Conservation (phyloP, 805 yeast genomes). For the Saccharomycopsis amapae region DNA sequence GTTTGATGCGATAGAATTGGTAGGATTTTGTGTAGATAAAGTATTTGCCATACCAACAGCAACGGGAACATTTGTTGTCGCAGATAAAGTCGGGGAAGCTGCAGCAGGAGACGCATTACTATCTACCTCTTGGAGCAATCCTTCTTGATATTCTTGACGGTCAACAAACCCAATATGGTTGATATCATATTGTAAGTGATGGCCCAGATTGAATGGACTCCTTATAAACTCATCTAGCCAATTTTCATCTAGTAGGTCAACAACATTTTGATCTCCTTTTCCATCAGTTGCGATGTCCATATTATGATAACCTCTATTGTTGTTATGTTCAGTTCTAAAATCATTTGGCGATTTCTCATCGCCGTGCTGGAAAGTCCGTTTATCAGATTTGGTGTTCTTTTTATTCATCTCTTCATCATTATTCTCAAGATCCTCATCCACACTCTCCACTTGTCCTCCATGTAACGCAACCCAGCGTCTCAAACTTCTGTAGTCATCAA, state of each 20-base stretch:
- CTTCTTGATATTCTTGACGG: slow-evolving; percentile 1
- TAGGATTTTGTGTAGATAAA: not conserved
- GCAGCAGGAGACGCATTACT: slow-evolving; percentile 26
- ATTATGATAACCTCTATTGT: no score
- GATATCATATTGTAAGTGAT: slow-evolving; percentile 44
- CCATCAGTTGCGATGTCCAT: not conserved
- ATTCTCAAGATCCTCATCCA: no score
- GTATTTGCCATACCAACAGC: not conserved
- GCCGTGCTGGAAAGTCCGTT: no score
- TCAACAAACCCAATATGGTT: slow-evolving; percentile 51
- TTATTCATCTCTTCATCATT: no score
- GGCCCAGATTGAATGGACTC: slow-evolving; percentile 60
- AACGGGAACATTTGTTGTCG: not conserved
- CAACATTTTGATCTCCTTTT: not conserved
- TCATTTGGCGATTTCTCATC: no score
- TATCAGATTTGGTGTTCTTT: no score
- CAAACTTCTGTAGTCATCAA: slow-evolving; percentile 19
- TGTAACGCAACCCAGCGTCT: no score
- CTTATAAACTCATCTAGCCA: slow-evolving; percentile 69
- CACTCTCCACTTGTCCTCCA: no score
- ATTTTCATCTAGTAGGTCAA: slow-evolving; percentile 32
- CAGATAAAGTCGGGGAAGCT: slow-evolving; percentile 25
- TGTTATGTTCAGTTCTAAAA: no score
- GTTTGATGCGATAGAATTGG: not conserved
- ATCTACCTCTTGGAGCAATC: slow-evolving; percentile 25